Evolutionary conservation across 2,329 filamentous ascomycete genomes (phyloP).

Genomic region (Claviceps sp.): DNA sequence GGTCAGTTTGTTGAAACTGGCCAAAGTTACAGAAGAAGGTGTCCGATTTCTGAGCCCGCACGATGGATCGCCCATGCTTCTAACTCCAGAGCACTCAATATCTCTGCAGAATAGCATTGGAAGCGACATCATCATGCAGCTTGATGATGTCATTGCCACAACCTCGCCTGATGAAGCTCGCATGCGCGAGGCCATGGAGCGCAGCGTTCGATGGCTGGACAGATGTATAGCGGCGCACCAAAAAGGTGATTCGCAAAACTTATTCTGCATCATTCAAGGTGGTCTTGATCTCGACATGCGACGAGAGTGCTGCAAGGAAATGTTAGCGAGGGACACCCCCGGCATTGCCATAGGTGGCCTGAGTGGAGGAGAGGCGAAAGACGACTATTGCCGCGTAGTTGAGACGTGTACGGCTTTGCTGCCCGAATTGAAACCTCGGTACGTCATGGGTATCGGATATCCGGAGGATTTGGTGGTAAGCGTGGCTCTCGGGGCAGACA

Average conservation of each 20-base stretch:
- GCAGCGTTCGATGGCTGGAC: slow-evolving; percentile 91
- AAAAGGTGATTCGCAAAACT: slow-evolving; percentile 70
- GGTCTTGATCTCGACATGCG: slow-evolving; percentile 82
- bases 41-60: slow-evolving; percentile 94
- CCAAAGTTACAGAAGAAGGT: slow-evolving; percentile 87
- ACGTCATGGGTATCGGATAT: slow-evolving; percentile 98
- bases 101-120: slow-evolving; percentile 92
- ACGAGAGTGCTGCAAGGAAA: slow-evolving; percentile 67
- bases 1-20: slow-evolving; percentile 89
- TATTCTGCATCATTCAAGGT: slow-evolving; percentile 98
- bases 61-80: slow-evolving; percentile 87
- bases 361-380: slow-evolving; percentile 89
- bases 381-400: slow-evolving; percentile 83
- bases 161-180: slow-evolving; percentile 80
- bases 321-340: slow-evolving; percentile 83
- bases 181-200: slow-evolving; percentile 90
- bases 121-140: slow-evolving; percentile 98
- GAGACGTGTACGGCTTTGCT: slow-evolving; percentile 72
- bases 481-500: slow-evolving; percentile 87
- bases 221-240: slow-evolving; percentile 84
- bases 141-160: slow-evolving; percentile 94
- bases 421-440: slow-evolving; percentile 86
- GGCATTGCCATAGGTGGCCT: slow-evolving; percentile 94
- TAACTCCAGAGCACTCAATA: slow-evolving; percentile 96
- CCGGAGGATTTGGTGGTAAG: slow-evolving; percentile 92